phyloP scores from a whole-genome alignment of 2,329 filamentous ascomycete species.

The Sarocladiaceae sp. region DNA sequence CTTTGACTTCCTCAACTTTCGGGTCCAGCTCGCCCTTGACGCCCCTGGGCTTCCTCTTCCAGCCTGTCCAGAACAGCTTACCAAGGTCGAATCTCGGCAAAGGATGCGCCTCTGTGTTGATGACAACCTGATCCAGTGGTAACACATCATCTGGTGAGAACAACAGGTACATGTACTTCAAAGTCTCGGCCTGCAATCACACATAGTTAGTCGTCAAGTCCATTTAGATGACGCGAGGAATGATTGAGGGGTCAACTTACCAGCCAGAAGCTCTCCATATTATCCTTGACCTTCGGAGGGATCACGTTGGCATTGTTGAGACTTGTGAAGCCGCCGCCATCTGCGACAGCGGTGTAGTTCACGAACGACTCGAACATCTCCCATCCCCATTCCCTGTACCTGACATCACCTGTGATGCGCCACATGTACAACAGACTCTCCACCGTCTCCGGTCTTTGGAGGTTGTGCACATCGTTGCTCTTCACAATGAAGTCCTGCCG shows the following conservation, averaged over 20 bases:
- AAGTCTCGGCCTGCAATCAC: slow-evolving; percentile 72
- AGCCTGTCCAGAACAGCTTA: slow-evolving; percentile 73
- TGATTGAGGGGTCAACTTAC: slow-evolving; percentile 55
- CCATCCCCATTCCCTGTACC: slow-evolving; percentile 96
- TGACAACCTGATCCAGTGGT: slow-evolving; percentile 79
- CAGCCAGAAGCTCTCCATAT: slow-evolving; percentile 99
- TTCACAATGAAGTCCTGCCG: slow-evolving; percentile 77
- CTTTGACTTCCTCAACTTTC: slow-evolving; percentile 13
- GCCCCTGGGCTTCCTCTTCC: slow-evolving; percentile 59
- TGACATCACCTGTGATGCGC: slow-evolving; percentile 86
- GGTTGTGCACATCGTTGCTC: slow-evolving; percentile 79
- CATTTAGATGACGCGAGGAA: no score
- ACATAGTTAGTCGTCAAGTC: neutral
- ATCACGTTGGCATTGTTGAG: slow-evolving; percentile 69
- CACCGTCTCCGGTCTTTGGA: slow-evolving; percentile 94
- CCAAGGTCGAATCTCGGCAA: slow-evolving; percentile 83
- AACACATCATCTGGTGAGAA: slow-evolving; percentile 82
- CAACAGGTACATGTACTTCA: slow-evolving; percentile 96
- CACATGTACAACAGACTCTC: slow-evolving; percentile 98
- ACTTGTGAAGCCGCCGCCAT: slow-evolving; percentile 78
- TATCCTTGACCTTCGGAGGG: slow-evolving; percentile 70
- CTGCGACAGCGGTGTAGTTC: slow-evolving; percentile 74
- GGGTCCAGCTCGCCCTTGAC: slow-evolving; percentile 25
- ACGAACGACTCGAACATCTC: slow-evolving; percentile 95
- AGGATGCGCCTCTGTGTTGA: slow-evolving; percentile 94